phyloP scores from a whole-genome alignment of 2,329 filamentous ascomycete species.

The Trichoderma afroharzianum region DNA sequence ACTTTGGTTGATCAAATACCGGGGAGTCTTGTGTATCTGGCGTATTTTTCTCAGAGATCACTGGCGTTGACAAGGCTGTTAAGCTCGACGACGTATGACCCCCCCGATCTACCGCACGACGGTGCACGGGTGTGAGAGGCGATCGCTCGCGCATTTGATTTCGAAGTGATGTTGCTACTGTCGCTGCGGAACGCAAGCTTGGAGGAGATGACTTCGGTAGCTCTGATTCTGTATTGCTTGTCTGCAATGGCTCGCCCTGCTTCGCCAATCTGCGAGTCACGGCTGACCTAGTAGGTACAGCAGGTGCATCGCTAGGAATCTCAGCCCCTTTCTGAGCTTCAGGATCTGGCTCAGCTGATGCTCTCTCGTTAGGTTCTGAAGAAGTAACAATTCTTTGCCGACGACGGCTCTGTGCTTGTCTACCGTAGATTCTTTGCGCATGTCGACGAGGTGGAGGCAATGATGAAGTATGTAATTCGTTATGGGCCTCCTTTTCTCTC shows the following conservation, averaged over 20 bases:
- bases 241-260: neutral
- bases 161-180: neutral
- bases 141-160: slow-evolving; percentile 21
- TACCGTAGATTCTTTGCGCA: slow-evolving; percentile 7
- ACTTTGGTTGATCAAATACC: slow-evolving; percentile 23
- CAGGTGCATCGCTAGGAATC: neutral
- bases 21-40: slow-evolving; percentile 34
- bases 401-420: neutral
- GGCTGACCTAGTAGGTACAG: neutral
- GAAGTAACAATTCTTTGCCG: neutral
- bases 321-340: neutral
- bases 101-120: slow-evolving; percentile 15
- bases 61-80: slow-evolving; percentile 41
- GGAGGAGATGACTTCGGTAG: neutral
- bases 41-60: slow-evolving; percentile 34
- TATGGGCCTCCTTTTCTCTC: slow-evolving; percentile 9
- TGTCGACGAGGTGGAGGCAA: slow-evolving; percentile 3
- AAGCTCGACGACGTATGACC: slow-evolving; percentile 36
- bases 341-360: neutral
- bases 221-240: neutral
- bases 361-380: slow-evolving; percentile 1
- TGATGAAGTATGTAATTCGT: slow-evolving; percentile 16
- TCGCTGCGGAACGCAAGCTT: neutral
- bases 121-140: slow-evolving; percentile 25
- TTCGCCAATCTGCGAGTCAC: neutral